Percentiles rank a stretch among this genome's conserved stretches.
phyloP scores from a whole-genome alignment of 805 yeast genomes.

The Maudiozyma barnettii region DNA sequence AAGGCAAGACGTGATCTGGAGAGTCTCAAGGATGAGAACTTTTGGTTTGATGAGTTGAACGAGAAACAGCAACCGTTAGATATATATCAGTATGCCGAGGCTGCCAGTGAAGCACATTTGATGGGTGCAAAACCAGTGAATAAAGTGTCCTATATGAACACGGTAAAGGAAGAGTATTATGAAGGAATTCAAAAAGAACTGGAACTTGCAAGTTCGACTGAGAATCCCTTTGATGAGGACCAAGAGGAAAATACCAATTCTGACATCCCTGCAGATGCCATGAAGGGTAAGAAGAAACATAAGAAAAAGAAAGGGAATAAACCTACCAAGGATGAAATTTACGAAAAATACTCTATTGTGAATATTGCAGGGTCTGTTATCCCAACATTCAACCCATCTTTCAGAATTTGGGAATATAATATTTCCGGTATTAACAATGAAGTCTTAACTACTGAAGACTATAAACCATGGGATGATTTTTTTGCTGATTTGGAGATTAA shows the following conservation, averaged over 20 bases:
- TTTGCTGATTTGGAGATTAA: conserved; percentile 39
- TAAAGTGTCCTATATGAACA: conserved; percentile 55
- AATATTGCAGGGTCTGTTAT: conserved; percentile 66
- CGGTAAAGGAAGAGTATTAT: conserved; percentile 45
- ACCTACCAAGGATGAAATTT: conserved; percentile 14
- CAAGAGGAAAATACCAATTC: neutral
- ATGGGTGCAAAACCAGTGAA: conserved; percentile 60
- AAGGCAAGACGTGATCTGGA: conserved; percentile 46
- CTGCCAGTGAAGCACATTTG: conserved; percentile 30
- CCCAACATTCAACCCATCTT: conserved; percentile 78
- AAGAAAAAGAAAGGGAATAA: conserved; percentile 13
- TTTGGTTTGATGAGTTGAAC: conserved; percentile 10
- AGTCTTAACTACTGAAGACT: conserved; percentile 1
- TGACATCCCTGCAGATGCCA: neutral
- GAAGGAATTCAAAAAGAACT: conserved; percentile 35
- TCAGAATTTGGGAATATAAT: conserved; percentile 83
- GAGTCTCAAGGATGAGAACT: conserved; percentile 13
- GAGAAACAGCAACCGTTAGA: neutral
- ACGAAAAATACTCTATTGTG: conserved; percentile 58
- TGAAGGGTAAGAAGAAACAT: conserved; percentile 6
- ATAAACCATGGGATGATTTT: conserved; percentile 51
- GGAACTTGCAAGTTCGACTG: conserved; percentile 5
- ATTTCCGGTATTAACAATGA: conserved; percentile 39
- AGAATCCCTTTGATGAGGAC: neutral
- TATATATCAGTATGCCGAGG: conserved; percentile 18